These are phyloP conservation scores for Glycine latifolia DNA, from an alignment of 306 rosid species.

Conservation along the genomic window DNA sequence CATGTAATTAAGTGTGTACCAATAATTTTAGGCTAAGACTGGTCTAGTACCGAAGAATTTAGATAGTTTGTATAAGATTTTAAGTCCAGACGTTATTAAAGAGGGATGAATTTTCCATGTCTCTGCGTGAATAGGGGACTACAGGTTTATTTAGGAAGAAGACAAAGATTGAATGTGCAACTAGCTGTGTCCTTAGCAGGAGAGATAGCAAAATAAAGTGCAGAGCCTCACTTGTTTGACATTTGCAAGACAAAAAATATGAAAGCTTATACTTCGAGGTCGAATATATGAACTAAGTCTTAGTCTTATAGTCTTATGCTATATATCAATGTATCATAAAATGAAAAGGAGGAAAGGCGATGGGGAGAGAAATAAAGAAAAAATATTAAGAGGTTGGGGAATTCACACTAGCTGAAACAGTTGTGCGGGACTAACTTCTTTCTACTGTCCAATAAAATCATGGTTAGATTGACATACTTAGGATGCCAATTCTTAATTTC, in stretches of 20 bases:
- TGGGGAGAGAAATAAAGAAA: background rate
- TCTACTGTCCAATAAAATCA: background rate
- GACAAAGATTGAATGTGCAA: no score
- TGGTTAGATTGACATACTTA: constrained; percentile 4
- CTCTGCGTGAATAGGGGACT: background rate
- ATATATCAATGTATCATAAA: background rate
- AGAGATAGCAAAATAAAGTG: no score
- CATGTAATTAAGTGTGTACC: no score
- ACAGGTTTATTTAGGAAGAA: no score
- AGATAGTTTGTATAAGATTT: background rate
- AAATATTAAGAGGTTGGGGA: background rate
- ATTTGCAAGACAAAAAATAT: no score
- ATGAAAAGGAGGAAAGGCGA: background rate
- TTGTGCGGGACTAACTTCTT: background rate
- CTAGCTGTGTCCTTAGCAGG: no score
- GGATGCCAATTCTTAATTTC: background rate
- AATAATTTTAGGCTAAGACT: background rate
- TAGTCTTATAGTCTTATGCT: background rate
- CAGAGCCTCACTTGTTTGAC: no score
- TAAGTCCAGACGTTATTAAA: background rate
- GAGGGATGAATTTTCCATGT: background rate
- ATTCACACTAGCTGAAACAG: background rate
- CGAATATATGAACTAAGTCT: background rate
- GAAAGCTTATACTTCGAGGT: background rate
- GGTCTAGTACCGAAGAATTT: background rate